phyloP scores from a whole-genome alignment of 192 early-diverging fungal species.

The Coemansia sp. region DNA sequence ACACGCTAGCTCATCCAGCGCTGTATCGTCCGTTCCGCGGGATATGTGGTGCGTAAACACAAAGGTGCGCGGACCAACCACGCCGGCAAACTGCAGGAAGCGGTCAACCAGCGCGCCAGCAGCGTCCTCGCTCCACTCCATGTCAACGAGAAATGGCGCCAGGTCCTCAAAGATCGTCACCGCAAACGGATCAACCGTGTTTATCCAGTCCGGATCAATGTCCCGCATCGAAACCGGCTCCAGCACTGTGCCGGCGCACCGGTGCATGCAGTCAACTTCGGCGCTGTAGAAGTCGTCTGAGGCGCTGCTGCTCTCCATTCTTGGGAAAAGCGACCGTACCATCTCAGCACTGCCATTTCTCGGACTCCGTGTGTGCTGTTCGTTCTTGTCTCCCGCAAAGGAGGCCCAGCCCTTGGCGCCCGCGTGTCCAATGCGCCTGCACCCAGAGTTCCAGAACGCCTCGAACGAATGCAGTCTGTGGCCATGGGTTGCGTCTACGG shows the following conservation, averaged over 20 bases:
- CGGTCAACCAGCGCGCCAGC: constrained; percentile 21
- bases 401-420: constrained; percentile 24
- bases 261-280: not conserved
- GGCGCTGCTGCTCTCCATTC: not conserved
- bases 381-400: not conserved
- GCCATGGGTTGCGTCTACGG: not conserved
- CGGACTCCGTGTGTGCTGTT: not conserved
- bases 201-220: not conserved
- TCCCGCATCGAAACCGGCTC: not conserved
- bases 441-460: constrained; percentile 36
- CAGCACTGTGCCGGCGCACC: not conserved
- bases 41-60: constrained; percentile 12
- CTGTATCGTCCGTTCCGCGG: not conserved
- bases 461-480: constrained; percentile 27
- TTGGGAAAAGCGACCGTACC: not conserved
- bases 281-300: constrained; percentile 2
- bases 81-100: constrained; percentile 31
- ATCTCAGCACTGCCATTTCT: not conserved
- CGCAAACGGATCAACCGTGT: constrained; percentile 22
- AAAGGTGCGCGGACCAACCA: constrained; percentile 30
- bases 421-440: constrained; percentile 18
- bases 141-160: constrained; percentile 31
- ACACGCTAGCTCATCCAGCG: constrained; percentile 13
- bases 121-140: constrained; percentile 7
- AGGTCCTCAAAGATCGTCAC: constrained; percentile 42